Evolutionary conservation across 345 rosid genomes (phyloP), one percentile per base, ranked within the genome.

Genomic region (Gossypium sturtianum): DNA sequence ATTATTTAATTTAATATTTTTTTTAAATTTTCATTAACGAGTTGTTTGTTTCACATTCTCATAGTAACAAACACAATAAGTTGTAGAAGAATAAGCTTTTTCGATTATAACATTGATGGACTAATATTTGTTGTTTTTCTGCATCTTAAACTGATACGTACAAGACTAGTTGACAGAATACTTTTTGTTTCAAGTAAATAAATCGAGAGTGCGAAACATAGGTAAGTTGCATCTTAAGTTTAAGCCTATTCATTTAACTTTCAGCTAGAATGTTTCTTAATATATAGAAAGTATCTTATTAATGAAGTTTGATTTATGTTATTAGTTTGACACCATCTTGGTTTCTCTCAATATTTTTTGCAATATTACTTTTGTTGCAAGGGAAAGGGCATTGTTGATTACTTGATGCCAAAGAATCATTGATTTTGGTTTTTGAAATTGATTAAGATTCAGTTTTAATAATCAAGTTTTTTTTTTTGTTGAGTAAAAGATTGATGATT

Each of bases 171-270:
- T 74, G 64, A 65, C 44, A 34, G 38, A 22, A 64, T 3, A 54
- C 0, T 52, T 9, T 10, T 73, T 22, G 48, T 86, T 80, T 64
- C 87, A 93, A 97, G 90, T 45, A 66, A 71, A 76, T 38, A 86
- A 76, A 57, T 78, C 85, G 8, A 75, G 89, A 83, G 86, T 79
- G 76, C 73, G 12, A 87, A 81, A 77, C 77, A 58, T 67, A 27
- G 85, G 90, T 88, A 44, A 79, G 85, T 66, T 72, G 66, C 66
- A 74, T 65, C 62, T 61, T 58, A 45, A 34, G 29, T 23, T 48
- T 66, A 45, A 45, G 61, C 63, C 69, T 57, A 56, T 62, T 56
- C 9, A n/a, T 48, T 52, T 66, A 57, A 29, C 2, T 58, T 63
- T 68, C 66, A 11, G 6, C 5, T 17, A 44, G 17, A 43, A 66